Evolutionary conservation across 2,329 filamentous ascomycete species (phyloP), one percentile per base, ranked within the genome.

Genomic region (Aspergillus vadensis): DNA sequence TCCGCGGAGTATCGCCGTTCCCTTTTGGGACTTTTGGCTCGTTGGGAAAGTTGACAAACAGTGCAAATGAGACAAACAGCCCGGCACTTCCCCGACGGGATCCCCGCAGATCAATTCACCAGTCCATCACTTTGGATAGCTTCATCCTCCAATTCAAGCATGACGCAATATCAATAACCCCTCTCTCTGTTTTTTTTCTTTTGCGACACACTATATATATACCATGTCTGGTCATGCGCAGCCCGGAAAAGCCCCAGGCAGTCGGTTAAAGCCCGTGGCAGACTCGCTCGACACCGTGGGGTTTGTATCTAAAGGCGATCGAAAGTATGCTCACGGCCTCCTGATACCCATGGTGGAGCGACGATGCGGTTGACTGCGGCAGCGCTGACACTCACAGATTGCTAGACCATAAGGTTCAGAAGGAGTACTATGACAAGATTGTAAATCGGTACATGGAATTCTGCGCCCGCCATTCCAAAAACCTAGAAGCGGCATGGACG

Each of bases 291-390:
- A 96, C 68, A 85, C 82, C 62, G 90, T 96, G 67, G 93, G 94
- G 1, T 83, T 97, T 65, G 91, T 91, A 4, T 97, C 92, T 2
- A 97, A 97, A 73, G 94, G 94, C 55, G 94, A 98, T 76, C 90
- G 84, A 51, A 89, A 90, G 92, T 94, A 81, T 55, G 69, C 41
- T 58, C 36, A 48, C 52, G 52, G 23, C 52, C 52, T 36, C 39
- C 54, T 30, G 14, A 54, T 19, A n/a, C 30, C 39, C 48, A 10
- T 43, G 15, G n/a, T 27, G 15, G 25, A 50, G 25, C 15, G 25
- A 27, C 7, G 47, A 30, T 32, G 47, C n/a, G 25, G 47, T 50
- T 27, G 38, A 19, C 23, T 14, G 38, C 23, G n/a, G 39, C 54
- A 36, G 52, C 30, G 50, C 62, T 63, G 59, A 66, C 59, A 79